Conservation (phyloP, 495 filamentous ascomycete genomes). For the Arthonia radiata region DNA sequence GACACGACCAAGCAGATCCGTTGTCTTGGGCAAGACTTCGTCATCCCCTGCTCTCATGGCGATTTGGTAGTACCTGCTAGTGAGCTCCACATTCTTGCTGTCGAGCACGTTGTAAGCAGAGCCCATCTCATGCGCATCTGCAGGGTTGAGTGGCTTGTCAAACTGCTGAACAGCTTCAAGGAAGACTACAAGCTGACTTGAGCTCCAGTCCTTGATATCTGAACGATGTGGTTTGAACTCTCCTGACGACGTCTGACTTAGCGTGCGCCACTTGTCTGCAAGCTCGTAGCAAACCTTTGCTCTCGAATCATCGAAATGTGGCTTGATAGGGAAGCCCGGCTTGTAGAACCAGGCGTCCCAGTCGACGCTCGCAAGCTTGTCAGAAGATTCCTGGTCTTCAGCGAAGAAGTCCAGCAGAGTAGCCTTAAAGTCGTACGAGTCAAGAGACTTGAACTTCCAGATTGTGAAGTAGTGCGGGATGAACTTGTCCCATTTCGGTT, state of each 20-base stretch:
- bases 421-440: slow-evolving; percentile 78
- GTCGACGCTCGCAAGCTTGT: slow-evolving; percentile 39
- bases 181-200: slow-evolving; percentile 78
- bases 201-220: slow-evolving; percentile 48
- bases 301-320: slow-evolving; percentile 67
- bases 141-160: slow-evolving; percentile 27
- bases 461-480: slow-evolving; percentile 85
- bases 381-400: slow-evolving; percentile 36
- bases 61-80: slow-evolving; percentile 49
- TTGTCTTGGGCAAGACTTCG: slow-evolving; percentile 38
- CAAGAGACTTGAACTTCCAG: slow-evolving; percentile 57
- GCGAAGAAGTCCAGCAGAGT: slow-evolving; percentile 68
- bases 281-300: slow-evolving; percentile 68
- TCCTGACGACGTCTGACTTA: slow-evolving; percentile 10
- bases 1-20: slow-evolving; percentile 51
- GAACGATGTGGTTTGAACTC: slow-evolving; percentile 35
- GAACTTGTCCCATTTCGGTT: slow-evolving; percentile 69
- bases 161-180: slow-evolving; percentile 51
- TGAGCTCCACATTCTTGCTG: slow-evolving; percentile 64
- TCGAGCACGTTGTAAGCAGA: slow-evolving; percentile 39
- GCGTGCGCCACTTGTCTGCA: slow-evolving; percentile 48
- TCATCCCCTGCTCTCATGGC: slow-evolving; percentile 48
- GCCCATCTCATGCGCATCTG: slow-evolving; percentile 42
- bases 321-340: slow-evolving; percentile 72
- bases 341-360: slow-evolving; percentile 76